Base-by-base conservation (phyloP, 305 asterid genomes). In the Fraxinus ornus region DNA sequence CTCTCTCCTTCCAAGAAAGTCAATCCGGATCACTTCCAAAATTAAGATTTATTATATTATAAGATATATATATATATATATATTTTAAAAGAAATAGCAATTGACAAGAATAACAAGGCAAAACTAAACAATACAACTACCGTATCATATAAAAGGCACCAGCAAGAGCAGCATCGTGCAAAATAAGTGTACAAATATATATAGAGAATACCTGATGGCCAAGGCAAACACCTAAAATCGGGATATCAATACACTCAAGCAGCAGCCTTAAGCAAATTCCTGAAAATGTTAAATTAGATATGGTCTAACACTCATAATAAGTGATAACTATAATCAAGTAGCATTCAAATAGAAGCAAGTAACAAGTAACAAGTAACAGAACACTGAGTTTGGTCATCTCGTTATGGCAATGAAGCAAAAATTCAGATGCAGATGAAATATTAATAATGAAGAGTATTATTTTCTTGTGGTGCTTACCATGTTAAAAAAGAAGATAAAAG, bases 181-280 rank as follows among this genome's bases (percentile, higher is more conserved):
- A 60, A 55, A 7, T 64, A 10, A 68, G 7, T 28, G 47, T 66
- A 76, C 19, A 81, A 49, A 77, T 78, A 73, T 68, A 32, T 19
- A 60, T 19, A 78, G 57, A 17, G 76, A 71, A 30, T 86, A 96
- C 99, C 98, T 96, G 99, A 89, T 96, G 99, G 60, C 99, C 99
- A 83, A 96, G 98, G 89, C 99, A 96, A 83, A 96, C 94, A n/a
- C 99, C 99, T 88, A 94, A 91, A 83, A 96, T 91, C 28, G 99
- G 98, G 86, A 96, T 94, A 86, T 93, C 99, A 78, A 83, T 84
- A 88, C 98, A 94, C 87, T 96, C 98, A 44, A 82, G 91, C 89
- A 96, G 91, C 89, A 96, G 87, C 89, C 95, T 91, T 75, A 88
- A 91, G 90, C 98, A 94, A 86, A 96, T 91, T 85, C 99, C 99